A percentile compares a stretch with the other conserved stretches of the same genome.
phyloP scores from a whole-genome alignment of 2,329 filamentous ascomycete genomes.

The Plectosphaerella sp. region DNA sequence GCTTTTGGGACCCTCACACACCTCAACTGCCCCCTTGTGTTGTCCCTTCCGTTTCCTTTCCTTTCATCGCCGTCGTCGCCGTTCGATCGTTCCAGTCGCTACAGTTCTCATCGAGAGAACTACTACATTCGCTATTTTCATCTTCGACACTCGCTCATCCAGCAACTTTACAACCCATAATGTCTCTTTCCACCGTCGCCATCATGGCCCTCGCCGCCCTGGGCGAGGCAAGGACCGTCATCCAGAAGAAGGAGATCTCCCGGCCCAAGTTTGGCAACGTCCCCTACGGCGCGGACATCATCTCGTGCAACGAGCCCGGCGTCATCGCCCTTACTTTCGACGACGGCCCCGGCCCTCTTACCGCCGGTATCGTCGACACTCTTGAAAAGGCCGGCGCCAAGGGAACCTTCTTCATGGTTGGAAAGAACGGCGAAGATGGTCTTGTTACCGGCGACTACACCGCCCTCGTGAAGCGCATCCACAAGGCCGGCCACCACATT shows the following conservation, averaged over 20 bases:
- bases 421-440: slow-evolving; percentile 24
- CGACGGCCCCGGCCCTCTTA: slow-evolving; percentile 30
- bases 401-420: slow-evolving; percentile 32
- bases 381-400: slow-evolving; percentile 25
- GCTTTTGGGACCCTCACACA: neutral
- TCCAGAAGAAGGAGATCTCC: slow-evolving; percentile 2
- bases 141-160: neutral
- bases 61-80: neutral
- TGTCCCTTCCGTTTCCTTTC: neutral
- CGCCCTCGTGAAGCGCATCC: slow-evolving; percentile 37
- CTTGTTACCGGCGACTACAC: slow-evolving; percentile 29
- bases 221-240: slow-evolving; percentile 4
- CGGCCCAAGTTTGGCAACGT: slow-evolving; percentile 22
- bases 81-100: neutral
- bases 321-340: slow-evolving; percentile 33
- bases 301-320: slow-evolving; percentile 22
- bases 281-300: slow-evolving; percentile 27
- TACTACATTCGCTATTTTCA: neutral
- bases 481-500: slow-evolving; percentile 39
- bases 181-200: slow-evolving; percentile 11
- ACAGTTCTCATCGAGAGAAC: slow-evolving; percentile 1
- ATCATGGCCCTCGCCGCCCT: slow-evolving; percentile 7
- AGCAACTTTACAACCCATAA: slow-evolving; percentile 1
- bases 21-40: neutral
- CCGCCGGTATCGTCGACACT: slow-evolving; percentile 26